Base-by-base conservation (phyloP, 805 yeast species). In the Cyberlindnera lachancei region DNA sequence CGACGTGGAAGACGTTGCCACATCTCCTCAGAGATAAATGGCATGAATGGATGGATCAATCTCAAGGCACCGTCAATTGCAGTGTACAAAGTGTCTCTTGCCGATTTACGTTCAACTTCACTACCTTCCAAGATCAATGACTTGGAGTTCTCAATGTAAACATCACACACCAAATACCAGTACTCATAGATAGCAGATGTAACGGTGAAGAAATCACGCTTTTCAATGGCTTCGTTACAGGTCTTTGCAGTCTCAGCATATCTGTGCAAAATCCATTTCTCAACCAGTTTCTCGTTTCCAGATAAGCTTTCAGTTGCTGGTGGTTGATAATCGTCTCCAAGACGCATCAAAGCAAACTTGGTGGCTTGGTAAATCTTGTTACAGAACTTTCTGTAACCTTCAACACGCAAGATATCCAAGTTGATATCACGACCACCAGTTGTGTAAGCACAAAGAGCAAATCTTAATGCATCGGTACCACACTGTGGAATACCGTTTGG, bases 341-440 rank as follows among this genome's bases (percentile, higher is more conserved):
- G 71, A 59, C 94, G 79, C 77, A 88, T 77, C 62, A 92, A 68
- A 26, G 87, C 97, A 55, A 92, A 92, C 66, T 92, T 92, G 41
- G 97, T 88, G 34, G 98, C 98, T 67, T 92, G 97, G 72, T 86
- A 92, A 51, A 92, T 92, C 77, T 92, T 92, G 78, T 92, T 92
- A 71, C 98, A 87, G 83, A 92, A 92, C 73, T 92, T 92, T 66
- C 98, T 78, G 79, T 92, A 92, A 53, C 97, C 98, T 59, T 92
- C 97, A 46, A 92, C 96, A 66, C 97, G 82, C 58, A 86, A 68
- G 49, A 92, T 87, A 58, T 92, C 96, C 58, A 92, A 71, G 66
- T 92, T 92, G 59, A 92, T 92, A 55, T 92, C 98, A 65, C 97
- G 79, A 50, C 96, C 97, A 66, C 98, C 98, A 30, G 97, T 90